phyloP scores from a whole-genome alignment of 208 protist genomes.

The Entamoeba dispar region DNA sequence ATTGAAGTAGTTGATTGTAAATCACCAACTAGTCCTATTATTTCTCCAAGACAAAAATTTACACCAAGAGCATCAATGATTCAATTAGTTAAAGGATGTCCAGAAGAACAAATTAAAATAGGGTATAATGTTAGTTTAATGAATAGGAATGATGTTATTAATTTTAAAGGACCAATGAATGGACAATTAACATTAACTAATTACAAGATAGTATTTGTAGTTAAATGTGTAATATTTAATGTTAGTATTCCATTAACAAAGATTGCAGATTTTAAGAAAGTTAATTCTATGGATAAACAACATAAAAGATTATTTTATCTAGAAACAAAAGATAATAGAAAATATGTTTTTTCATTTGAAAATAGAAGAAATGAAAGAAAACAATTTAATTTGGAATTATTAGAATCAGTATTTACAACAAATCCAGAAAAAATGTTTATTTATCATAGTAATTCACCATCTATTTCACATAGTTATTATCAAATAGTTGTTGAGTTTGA shows the following conservation, averaged over 20 bases:
- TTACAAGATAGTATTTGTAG: background rate
- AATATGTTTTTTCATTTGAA: background rate
- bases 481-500: background rate
- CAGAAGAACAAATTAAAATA: background rate
- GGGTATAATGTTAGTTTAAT: background rate
- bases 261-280: background rate
- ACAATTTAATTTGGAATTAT: background rate
- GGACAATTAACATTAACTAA: background rate
- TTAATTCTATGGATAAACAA: background rate
- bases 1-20: no score
- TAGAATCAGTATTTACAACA: background rate
- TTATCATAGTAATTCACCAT: background rate
- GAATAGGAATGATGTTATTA: background rate
- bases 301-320: background rate
- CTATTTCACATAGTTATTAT: background rate
- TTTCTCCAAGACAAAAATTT: background rate
- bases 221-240: background rate
- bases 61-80: background rate
- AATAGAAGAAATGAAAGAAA: background rate
- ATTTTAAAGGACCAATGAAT: background rate
- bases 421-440: background rate
- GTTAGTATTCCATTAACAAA: background rate
- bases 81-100: background rate
- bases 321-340: background rate
- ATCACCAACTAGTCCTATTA: no score